Percentiles rank a stretch among this genome's conserved stretches.
Conservation (phyloP, 805 yeast genomes). For the Candida pseudofarinosa region DNA sequence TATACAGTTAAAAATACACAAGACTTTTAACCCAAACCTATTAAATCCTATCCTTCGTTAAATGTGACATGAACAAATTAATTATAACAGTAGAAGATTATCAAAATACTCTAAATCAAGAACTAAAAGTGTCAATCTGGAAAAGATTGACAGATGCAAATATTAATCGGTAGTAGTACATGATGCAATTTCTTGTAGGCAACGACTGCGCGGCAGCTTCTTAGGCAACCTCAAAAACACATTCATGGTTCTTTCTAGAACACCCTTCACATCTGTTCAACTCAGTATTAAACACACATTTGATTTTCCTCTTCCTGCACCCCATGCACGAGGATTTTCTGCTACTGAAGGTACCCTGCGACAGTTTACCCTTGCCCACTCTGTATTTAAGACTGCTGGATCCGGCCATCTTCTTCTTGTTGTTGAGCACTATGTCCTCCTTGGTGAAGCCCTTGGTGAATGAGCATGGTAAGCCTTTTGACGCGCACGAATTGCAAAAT, state of each 20-base stretch:
- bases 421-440: constrained; percentile 47
- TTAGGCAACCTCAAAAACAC: constrained; percentile 24
- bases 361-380: constrained; percentile 2
- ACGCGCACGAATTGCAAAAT: constrained; percentile 54
- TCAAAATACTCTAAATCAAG: background rate
- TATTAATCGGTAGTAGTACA: background rate
- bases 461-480: constrained; percentile 43
- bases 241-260: constrained; percentile 30
- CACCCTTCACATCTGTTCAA: constrained; percentile 38
- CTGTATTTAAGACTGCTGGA: background rate
- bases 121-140: background rate
- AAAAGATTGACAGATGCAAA: background rate
- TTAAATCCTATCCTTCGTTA: background rate
- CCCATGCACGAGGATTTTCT: constrained; percentile 37
- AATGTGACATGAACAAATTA: background rate
- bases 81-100: background rate
- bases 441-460: constrained; percentile 67
- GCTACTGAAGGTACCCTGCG: constrained; percentile 5
- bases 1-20: background rate
- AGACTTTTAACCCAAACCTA: background rate
- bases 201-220: too few relatives aligned
- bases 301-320: constrained; percentile 42
- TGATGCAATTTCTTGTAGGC: background rate
- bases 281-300: constrained; percentile 32
- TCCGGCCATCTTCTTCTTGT: constrained; percentile 15